Conservation (phyloP, 768 basidiomycete species). For the Butyriboletus loyo region DNA sequence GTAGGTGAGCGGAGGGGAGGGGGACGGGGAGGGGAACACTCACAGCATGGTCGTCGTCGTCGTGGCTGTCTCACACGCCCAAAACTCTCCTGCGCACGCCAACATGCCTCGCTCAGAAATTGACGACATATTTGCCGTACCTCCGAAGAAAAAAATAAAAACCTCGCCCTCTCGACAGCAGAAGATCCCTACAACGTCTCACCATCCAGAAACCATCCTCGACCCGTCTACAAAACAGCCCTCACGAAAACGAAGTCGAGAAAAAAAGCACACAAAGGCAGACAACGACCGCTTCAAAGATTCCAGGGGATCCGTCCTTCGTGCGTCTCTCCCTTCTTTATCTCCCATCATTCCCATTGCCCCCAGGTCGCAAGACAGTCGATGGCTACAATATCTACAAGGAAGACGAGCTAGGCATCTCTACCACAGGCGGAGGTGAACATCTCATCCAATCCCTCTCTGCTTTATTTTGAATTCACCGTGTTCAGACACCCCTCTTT, state of each 20-base stretch:
- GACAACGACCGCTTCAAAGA: conserved; percentile 60
- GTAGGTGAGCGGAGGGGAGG: conserved; percentile 1
- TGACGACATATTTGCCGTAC: conserved; percentile 75
- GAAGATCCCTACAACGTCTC: neutral
- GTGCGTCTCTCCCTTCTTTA: conserved; percentile 42
- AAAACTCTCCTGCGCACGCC: conserved; percentile 12
- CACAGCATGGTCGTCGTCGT: conserved; percentile 33
- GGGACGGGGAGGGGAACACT: conserved; percentile 10
- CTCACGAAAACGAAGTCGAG: conserved; percentile 32
- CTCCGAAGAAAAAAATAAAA: conserved; percentile 42
- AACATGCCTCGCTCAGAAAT: conserved; percentile 67
- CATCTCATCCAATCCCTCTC: conserved; percentile 1
- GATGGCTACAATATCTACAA: conserved; percentile 81
- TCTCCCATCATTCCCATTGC: conserved; percentile 10
- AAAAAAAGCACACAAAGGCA: conserved; percentile 26
- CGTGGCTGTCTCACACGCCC: conserved; percentile 17
- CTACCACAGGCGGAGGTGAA: conserved; percentile 69
- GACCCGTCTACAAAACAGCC: conserved; percentile 52
- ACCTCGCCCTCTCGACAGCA: neutral
- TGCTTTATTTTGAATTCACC: conserved; percentile 22
- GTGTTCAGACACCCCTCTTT: conserved; percentile 68
- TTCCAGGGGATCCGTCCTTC: conserved; percentile 68
- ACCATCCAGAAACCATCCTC: conserved; percentile 54
- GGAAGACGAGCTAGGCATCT: conserved; percentile 77
- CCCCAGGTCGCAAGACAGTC: conserved; percentile 67